Conservation (phyloP, 495 filamentous ascomycete species). For the Geopyxis carbonaria region DNA sequence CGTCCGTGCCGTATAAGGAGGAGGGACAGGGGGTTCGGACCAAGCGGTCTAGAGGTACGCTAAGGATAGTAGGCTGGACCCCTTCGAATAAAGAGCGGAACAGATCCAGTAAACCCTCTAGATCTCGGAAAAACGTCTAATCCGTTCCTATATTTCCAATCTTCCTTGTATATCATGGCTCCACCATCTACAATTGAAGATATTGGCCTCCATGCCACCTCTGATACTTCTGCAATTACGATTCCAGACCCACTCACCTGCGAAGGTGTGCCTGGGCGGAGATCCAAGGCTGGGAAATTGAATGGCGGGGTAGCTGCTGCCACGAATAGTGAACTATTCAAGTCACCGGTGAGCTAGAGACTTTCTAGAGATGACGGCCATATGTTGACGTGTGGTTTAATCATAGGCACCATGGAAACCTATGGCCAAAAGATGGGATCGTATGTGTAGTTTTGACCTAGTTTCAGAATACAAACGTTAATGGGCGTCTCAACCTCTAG, state of each 20-base stretch:
- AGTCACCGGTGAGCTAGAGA: constrained; percentile 35
- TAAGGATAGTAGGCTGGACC: no score
- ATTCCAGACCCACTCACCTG: constrained; percentile 50
- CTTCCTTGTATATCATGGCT: no score
- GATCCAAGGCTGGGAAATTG: constrained; percentile 49
- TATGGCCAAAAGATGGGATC: constrained; percentile 68
- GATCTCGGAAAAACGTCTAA: no score
- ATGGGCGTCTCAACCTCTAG: background rate
- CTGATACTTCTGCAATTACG: constrained; percentile 14
- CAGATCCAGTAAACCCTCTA: no score
- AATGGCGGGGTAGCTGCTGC: constrained; percentile 60
- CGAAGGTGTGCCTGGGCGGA: constrained; percentile 47
- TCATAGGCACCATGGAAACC: constrained; percentile 43
- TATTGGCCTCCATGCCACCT: constrained; percentile 11
- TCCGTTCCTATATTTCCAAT: no score
- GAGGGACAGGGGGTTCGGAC: no score
- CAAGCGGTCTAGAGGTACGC: no score
- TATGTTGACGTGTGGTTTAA: constrained; percentile 10
- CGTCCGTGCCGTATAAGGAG: no score
- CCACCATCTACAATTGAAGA: constrained; percentile 5
- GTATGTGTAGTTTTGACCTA: constrained; percentile 33
- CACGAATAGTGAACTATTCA: constrained; percentile 69
- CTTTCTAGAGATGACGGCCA: background rate
- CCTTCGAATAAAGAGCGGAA: no score
- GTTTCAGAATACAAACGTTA: background rate